Evolutionary conservation across 768 basidiomycete species (phyloP).

Genomic region (Xerocomus potaroensis): DNA sequence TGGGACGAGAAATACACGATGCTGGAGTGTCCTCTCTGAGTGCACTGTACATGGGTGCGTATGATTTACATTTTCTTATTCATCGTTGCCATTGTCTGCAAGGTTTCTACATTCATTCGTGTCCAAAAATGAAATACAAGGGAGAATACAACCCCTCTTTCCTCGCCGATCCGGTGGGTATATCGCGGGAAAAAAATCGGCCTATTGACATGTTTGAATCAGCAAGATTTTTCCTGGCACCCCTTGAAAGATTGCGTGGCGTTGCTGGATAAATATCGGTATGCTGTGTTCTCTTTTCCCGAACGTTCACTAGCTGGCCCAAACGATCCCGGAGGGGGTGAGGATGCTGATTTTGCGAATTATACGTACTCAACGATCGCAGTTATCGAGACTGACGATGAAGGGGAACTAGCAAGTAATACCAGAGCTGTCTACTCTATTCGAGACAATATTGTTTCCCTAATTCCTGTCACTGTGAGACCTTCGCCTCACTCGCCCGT

Average conservation of each 20-base stretch:
- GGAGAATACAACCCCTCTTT: conserved; percentile 89
- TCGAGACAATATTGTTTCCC: conserved; percentile 12
- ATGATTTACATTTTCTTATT: neutral
- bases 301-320: conserved; percentile 44
- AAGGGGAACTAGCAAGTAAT: conserved; percentile 19
- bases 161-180: conserved; percentile 75
- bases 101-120: conserved; percentile 94
- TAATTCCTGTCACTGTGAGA: conserved; percentile 27
- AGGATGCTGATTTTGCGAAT: neutral
- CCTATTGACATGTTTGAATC: conserved; percentile 5
- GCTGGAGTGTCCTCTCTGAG: conserved; percentile 62
- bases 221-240: conserved; percentile 81
- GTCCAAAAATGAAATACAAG: conserved; percentile 95
- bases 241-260: conserved; percentile 56
- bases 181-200: neutral
- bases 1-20: conserved; percentile 70
- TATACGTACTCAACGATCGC: conserved; percentile 11
- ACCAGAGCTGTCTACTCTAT: conserved; percentile 25
- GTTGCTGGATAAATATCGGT: conserved; percentile 62
- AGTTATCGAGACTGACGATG: conserved; percentile 11
- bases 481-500: neutral
- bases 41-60: conserved; percentile 83
- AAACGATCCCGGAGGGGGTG: conserved; percentile 28
- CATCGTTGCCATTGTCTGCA: neutral
- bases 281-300: conserved; percentile 67